Evolutionary conservation across 2,329 filamentous ascomycete species (phyloP).

Genomic region (Nigrograna mackinnonii): DNA sequence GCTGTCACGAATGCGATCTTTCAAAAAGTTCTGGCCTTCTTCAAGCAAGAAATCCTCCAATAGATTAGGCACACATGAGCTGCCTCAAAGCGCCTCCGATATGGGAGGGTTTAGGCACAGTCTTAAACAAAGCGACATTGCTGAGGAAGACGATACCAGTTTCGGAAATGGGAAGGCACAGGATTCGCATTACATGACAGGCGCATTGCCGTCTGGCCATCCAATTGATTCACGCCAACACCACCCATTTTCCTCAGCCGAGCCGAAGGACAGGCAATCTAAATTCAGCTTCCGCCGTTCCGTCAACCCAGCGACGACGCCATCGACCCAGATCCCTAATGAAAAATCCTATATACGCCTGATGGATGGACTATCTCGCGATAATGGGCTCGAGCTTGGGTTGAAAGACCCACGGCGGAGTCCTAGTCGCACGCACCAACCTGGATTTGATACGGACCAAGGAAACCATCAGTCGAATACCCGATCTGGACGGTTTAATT

Average conservation of each 20-base stretch:
- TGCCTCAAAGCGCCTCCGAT: too few relatives aligned
- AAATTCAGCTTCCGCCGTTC: conserved; percentile 23
- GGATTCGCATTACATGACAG: conserved; percentile 23
- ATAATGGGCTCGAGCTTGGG: conserved; percentile 24
- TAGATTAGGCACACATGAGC: too few relatives aligned
- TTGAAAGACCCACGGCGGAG: conserved; percentile 31
- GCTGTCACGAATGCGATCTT: conserved; percentile 26
- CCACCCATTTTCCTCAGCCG: conserved; percentile 6
- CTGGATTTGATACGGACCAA: too few relatives aligned
- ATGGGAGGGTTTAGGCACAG: too few relatives aligned
- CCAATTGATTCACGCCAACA: conserved; percentile 4
- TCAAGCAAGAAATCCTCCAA: too few relatives aligned
- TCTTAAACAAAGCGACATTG: too few relatives aligned
- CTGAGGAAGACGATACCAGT: conserved; percentile 26
- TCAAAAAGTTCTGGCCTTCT: conserved; percentile 27
- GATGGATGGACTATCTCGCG: conserved; percentile 29
- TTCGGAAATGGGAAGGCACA: too few relatives aligned
- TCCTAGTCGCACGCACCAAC: too few relatives aligned
- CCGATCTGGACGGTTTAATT: too few relatives aligned
- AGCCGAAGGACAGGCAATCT: conserved; percentile 7
- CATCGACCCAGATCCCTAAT: conserved; percentile 14
- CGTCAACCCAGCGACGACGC: conserved; percentile 9
- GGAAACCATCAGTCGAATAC: too few relatives aligned
- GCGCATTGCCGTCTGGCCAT: conserved; percentile 21
- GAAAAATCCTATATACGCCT: conserved; percentile 34